phyloP scores from a whole-genome alignment of 345 rosid genomes.

The Microcos paniculata region DNA sequence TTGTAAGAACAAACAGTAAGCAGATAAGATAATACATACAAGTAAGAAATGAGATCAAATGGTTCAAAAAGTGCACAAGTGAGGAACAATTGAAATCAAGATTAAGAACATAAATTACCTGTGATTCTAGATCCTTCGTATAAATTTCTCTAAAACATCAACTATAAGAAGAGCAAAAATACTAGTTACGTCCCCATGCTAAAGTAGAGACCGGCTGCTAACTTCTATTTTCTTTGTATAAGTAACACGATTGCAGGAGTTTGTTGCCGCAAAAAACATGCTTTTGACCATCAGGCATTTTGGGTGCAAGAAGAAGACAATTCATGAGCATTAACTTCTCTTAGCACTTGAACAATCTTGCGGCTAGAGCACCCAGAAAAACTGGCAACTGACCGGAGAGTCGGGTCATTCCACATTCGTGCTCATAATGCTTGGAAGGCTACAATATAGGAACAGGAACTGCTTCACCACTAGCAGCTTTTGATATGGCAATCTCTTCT shows the following conservation, averaged over 20 bases:
- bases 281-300: not conserved
- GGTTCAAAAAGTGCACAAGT: not conserved
- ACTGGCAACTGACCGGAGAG: not conserved
- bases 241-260: not conserved
- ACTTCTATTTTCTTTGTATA: not conserved
- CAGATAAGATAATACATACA: constrained; percentile 23
- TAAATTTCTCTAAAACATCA: constrained; percentile 12
- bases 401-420: not conserved
- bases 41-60: constrained; percentile 15
- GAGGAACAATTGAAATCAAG: constrained; percentile 16
- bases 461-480: constrained; percentile 25
- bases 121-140: constrained; percentile 20
- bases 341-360: constrained; percentile 16
- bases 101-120: constrained; percentile 18
- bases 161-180: constrained; percentile 9
- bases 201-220: not conserved
- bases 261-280: not conserved
- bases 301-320: not conserved
- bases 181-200: not conserved
- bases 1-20: constrained; percentile 3
- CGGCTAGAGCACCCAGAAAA: constrained; percentile 13
- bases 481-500: constrained; percentile 54
- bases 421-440: not conserved
- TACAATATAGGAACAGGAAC: constrained; percentile 20
- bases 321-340: not conserved